Conservation (phyloP, 179 eudicot genomes). For the Beta macrorhiza region DNA sequence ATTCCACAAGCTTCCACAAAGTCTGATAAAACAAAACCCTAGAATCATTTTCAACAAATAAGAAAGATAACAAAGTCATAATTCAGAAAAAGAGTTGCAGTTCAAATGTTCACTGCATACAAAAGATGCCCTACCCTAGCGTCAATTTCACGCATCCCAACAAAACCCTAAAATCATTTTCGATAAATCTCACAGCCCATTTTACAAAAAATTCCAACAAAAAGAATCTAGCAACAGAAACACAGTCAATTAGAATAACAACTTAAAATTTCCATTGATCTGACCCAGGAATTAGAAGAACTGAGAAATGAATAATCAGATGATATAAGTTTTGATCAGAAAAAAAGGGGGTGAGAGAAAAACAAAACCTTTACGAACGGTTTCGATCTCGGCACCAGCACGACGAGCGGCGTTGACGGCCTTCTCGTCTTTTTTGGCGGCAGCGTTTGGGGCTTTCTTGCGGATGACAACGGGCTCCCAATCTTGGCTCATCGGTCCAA, state of each 20-base stretch:
- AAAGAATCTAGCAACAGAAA: neutral
- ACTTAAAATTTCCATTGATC: neutral
- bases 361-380: constrained; percentile 61
- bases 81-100: too few species aligned
- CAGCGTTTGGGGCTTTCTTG: constrained; percentile 91
- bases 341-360: too few species aligned
- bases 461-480: constrained; percentile 98
- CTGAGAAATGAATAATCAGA: neutral
- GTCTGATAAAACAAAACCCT: neutral
- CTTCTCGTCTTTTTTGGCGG: constrained; percentile 92
- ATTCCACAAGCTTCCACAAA: neutral
- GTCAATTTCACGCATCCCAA: neutral
- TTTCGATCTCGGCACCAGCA: constrained; percentile 96
- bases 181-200: neutral
- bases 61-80: too few species aligned
- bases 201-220: neutral
- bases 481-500: constrained; percentile 65
- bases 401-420: constrained; percentile 99
- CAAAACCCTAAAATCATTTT: constrained; percentile 9
- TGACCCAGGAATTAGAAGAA: too few species aligned
- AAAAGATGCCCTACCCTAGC: neutral
- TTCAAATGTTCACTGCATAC: too few species aligned
- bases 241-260: neutral
- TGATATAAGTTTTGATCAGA: neutral
- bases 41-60: too few species aligned